Conservation (phyloP, 257 asterid species). For the Gardenia jasminoides region DNA sequence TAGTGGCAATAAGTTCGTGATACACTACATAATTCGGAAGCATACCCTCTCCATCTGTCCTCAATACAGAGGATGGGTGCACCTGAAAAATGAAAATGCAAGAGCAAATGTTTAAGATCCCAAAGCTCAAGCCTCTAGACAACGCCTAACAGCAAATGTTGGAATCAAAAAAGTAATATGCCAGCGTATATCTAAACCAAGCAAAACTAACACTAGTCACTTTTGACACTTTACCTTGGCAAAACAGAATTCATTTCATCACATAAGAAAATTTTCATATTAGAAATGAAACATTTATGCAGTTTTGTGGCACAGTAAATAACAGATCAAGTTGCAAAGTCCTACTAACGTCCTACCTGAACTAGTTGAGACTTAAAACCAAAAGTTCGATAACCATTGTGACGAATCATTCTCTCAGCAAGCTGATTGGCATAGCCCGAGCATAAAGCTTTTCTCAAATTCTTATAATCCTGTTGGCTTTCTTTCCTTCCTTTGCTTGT, state of each 20-base stretch:
- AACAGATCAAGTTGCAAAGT: not conserved
- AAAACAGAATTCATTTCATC: not conserved
- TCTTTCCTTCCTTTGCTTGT: slow-evolving; percentile 53
- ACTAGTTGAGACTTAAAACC: slow-evolving; percentile 90
- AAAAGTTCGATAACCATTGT: slow-evolving; percentile 80
- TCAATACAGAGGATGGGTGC: slow-evolving; percentile 80
- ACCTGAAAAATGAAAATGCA: slow-evolving; percentile 42
- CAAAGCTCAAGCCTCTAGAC: not conserved
- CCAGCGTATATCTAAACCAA: not conserved
- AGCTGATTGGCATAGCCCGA: slow-evolving; percentile 87
- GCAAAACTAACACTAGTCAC: not conserved
- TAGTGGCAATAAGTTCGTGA: slow-evolving; percentile 78
- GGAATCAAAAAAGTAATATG: not conserved
- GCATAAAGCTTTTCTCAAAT: slow-evolving; percentile 81
- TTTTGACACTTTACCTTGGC: not conserved
- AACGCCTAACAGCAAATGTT: not conserved
- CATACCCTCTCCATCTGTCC: slow-evolving; percentile 83
- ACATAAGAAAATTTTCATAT: not conserved
- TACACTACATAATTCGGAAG: slow-evolving; percentile 75
- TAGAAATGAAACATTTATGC: not conserved
- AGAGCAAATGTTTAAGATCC: not conserved
- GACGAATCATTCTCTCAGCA: slow-evolving; percentile 91
- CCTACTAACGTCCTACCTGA: slow-evolving; percentile 47
- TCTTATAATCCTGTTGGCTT: slow-evolving; percentile 52
- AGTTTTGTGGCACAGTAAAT: not conserved